Percentiles rank a stretch among this genome's conserved stretches.
These are phyloP conservation scores for Gilbertella persicaria DNA, from an alignment of 371 early-diverging fungal genomes.

Conservation along the genomic window DNA sequence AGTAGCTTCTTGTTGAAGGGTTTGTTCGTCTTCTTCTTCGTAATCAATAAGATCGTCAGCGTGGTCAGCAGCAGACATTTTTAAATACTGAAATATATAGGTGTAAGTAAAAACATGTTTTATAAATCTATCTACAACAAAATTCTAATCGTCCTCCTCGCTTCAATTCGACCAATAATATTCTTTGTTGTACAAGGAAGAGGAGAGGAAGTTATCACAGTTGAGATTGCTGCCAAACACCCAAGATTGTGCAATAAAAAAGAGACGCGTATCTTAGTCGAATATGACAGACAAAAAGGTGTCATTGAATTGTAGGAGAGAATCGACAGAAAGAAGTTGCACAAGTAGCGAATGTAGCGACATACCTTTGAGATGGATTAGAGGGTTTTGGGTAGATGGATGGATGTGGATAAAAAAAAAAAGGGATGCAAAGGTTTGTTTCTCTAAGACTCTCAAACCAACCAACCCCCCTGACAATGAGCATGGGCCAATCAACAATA, in stretches of 20 bases:
- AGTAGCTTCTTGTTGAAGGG: constrained; percentile 50
- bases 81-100: constrained; percentile 1
- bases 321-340: constrained; percentile 1
- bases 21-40: constrained; percentile 86
- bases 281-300: neutral
- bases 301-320: neutral
- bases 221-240: too few species aligned
- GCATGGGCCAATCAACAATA: too few species aligned
- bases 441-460: too few species aligned
- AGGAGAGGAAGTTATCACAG: too few species aligned
- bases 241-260: neutral
- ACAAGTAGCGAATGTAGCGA: constrained; percentile 7
- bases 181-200: too few species aligned
- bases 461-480: too few species aligned
- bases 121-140: neutral
- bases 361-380: too few species aligned
- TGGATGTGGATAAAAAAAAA: too few species aligned
- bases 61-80: constrained; percentile 67
- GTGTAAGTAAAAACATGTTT: neutral
- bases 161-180: too few species aligned
- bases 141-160: too few species aligned
- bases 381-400: too few species aligned
- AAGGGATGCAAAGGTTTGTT: too few species aligned
- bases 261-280: neutral
- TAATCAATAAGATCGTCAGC: constrained; percentile 94